phyloP scores from a whole-genome alignment of 768 basidiomycete species.

The Tulasnella sp. region DNA sequence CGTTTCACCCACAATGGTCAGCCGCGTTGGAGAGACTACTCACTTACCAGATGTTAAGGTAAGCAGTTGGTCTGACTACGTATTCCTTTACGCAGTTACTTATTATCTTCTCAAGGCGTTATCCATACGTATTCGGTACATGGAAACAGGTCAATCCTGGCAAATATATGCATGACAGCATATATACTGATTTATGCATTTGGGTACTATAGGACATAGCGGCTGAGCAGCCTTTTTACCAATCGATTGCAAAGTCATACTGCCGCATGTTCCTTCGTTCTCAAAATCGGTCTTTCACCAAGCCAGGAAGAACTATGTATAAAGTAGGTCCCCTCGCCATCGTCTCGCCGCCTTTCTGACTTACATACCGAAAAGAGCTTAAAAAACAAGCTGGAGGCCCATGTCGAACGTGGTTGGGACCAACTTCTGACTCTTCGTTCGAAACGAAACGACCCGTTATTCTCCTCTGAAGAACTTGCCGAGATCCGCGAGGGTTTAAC shows the following conservation, averaged over 20 bases:
- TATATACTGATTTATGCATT: neutral
- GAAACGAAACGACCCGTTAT: neutral
- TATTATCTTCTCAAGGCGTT: neutral
- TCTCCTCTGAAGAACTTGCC: neutral
- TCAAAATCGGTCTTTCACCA: neutral
- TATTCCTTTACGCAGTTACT: neutral
- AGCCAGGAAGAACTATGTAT: neutral
- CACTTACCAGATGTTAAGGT: neutral
- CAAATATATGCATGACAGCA: neutral
- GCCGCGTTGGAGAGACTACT: neutral
- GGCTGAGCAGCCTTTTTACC: neutral
- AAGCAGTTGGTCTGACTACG: neutral
- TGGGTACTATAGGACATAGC: neutral
- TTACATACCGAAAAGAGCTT: neutral
- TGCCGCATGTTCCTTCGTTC: neutral
- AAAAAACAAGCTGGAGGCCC: neutral
- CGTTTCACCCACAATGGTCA: neutral
- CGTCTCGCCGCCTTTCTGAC: neutral
- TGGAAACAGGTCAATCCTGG: neutral
- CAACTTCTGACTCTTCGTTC: neutral
- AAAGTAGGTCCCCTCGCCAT: neutral
- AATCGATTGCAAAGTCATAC: neutral
- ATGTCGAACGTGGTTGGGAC: neutral
- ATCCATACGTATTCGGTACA: neutral
- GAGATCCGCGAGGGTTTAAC: neutral